Evolutionary conservation across 768 basidiomycete genomes (phyloP).

Genomic region (Kwoniella heveanensis): DNA sequence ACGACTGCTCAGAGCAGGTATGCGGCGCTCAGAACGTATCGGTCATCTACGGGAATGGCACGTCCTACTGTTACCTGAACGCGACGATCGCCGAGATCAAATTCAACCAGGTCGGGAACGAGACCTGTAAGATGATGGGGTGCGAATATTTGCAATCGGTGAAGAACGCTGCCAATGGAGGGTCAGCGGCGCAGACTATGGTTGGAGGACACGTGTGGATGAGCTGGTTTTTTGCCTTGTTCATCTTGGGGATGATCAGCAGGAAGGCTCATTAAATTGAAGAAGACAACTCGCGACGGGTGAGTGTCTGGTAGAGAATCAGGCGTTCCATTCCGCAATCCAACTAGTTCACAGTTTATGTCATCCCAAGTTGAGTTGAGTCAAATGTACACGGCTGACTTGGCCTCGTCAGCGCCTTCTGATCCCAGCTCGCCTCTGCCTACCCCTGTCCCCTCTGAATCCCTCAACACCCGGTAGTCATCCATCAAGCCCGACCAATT

Average conservation of each 20-base stretch:
- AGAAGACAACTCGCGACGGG: no score
- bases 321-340: no score
- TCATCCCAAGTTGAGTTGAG: no score
- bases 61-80: constrained; percentile 1
- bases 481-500: no score
- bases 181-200: constrained; percentile 1
- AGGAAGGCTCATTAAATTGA: background rate
- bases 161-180: background rate
- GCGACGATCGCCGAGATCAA: background rate
- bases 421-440: no score
- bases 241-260: background rate
- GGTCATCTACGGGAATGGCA: constrained; percentile 1
- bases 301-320: no score
- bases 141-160: background rate
- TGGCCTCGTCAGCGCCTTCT: no score
- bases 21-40: constrained; percentile 5
- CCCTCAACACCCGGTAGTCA: no score
- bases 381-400: no score
- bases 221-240: background rate
- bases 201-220: background rate
- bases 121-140: background rate
- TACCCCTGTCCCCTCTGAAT: no score
- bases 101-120: background rate
- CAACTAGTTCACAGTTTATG: no score
- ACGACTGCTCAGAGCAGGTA: background rate